phyloP scores from a whole-genome alignment of 2,329 filamentous ascomycete genomes.

The Monascus ruber region DNA sequence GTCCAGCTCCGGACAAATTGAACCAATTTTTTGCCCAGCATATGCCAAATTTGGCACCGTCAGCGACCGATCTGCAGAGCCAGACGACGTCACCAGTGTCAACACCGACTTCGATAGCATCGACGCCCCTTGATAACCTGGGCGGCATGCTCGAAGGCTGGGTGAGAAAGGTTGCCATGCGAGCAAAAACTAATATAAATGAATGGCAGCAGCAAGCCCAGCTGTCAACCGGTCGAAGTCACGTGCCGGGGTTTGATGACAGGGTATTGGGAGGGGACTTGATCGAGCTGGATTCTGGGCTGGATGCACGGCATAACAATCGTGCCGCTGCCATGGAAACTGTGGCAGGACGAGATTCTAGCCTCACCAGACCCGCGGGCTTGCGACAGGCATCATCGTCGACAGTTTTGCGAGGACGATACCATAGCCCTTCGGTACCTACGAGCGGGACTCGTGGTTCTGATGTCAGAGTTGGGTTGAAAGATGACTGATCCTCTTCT shows the following conservation, averaged over 20 bases:
- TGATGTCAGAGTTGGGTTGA: neutral
- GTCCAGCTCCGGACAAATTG: constrained; percentile 71
- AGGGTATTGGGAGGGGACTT: constrained; percentile 22
- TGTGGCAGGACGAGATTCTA: neutral
- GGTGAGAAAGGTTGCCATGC: constrained; percentile 65
- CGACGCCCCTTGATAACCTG: constrained; percentile 60
- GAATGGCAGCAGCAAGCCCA: constrained; percentile 27
- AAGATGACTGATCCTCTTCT: neutral
- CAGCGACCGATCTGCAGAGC: constrained; percentile 36
- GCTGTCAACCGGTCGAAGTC: constrained; percentile 10
- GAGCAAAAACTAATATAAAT: constrained; percentile 28
- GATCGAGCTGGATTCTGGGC: constrained; percentile 32
- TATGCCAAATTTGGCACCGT: constrained; percentile 64
- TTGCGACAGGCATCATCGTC: neutral
- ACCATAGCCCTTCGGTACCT: neutral
- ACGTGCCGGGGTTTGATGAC: constrained; percentile 16
- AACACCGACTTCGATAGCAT: constrained; percentile 19
- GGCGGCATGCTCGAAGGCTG: constrained; percentile 83
- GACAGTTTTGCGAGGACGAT: neutral
- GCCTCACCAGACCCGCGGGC: neutral
- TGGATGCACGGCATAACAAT: constrained; percentile 1
- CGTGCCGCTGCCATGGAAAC: neutral
- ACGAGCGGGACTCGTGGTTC: neutral
- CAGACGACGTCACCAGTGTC: constrained; percentile 25
- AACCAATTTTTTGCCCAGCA: constrained; percentile 78